Base-by-base conservation (phyloP, 2,329 filamentous ascomycete genomes). In the Clarireedia hainanense region DNA sequence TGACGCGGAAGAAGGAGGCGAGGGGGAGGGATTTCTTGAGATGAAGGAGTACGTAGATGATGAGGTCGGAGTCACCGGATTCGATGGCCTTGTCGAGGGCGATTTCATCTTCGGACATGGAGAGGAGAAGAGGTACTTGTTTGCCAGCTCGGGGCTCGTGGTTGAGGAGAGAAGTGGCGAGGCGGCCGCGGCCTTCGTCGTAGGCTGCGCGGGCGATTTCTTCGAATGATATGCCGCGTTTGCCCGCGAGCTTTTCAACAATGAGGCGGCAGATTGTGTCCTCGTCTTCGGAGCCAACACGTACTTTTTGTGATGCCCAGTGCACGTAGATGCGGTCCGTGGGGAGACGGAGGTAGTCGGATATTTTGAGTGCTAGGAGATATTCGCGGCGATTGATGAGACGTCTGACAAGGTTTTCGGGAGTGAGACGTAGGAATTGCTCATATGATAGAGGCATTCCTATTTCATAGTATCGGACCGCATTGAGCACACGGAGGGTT, bases 11-110 rank as follows among this genome's bases (percentile, higher is more conserved):
- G 76, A 99, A 99, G 36, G 83, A 86, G 1, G 92, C 90, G 2
- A 96, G 77, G 0, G 94, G 89, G 6, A 96, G 78, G 69, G 96
- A 96, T 71, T 89, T 90, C 74, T 91, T 94, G 39, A 99, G 76
- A 59, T 92, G 86, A 6, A 95, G 75, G 6, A 99, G 79, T 5
- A 99, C 94, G 67, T 86, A 91, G 64, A 89, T 86, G n/a, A 96
- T 83, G 2, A 99, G 79, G 63, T 99, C 94, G 0, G 91, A 92
- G 67, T 99, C 94, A 17, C 92, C 92, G 58, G 89, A 95, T 69
- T 96, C 91, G 57, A 97, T 89, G 9, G 94, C 92, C 71, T 97
- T 99, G 75, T 97, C 92, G 0, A 99, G 80, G 0, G 94, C 94
- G 42, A 97, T 84, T 61, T 91, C 89, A 62, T 96, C 92, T 70